Percentiles rank a stretch among this genome's conserved stretches.
phyloP scores from a whole-genome alignment of 2,329 filamentous ascomycete genomes.

The Venturia aucupariae region DNA sequence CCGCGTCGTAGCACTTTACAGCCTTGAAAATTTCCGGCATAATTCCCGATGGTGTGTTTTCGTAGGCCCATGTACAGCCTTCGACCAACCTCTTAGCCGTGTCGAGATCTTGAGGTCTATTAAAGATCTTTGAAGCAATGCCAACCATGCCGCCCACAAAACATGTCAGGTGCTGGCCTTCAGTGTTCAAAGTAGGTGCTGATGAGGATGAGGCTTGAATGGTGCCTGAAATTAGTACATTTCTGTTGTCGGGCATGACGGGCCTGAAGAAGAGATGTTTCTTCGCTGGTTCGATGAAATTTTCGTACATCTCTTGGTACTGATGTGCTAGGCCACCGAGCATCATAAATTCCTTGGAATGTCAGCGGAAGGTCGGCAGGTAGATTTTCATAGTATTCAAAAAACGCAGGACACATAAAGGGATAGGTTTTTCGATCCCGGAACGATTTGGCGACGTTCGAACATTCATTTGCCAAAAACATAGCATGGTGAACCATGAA shows the following conservation, averaged over 20 bases:
- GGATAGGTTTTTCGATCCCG: neutral
- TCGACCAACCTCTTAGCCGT: conserved; percentile 43
- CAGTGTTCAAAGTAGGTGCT: conserved; percentile 33
- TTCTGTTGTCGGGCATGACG: conserved; percentile 55
- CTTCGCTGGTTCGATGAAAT: conserved; percentile 57
- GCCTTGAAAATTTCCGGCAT: conserved; percentile 44
- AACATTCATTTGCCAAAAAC: neutral
- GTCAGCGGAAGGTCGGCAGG: neutral
- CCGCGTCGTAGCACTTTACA: conserved; percentile 33
- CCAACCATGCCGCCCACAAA: conserved; percentile 49
- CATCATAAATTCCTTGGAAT: conserved; percentile 51
- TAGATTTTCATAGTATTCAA: neutral
- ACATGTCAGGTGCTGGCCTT: conserved; percentile 44
- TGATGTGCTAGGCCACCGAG: conserved; percentile 65
- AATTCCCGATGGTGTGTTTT: conserved; percentile 39
- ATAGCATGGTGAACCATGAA: neutral
- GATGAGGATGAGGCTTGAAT: conserved; percentile 29
- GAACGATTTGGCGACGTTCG: neutral
- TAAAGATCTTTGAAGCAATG: conserved; percentile 44
- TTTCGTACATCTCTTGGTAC: conserved; percentile 64
- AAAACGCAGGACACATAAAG: neutral
- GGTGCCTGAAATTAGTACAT: conserved; percentile 67
- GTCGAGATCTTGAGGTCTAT: conserved; percentile 38
- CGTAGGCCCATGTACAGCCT: conserved; percentile 48
- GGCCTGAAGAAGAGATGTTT: conserved; percentile 70